Percentiles rank a stretch among this genome's conserved stretches.
phyloP scores from a whole-genome alignment of 2,329 filamentous ascomycete species.

The Ophiostoma himal-ulmi region DNA sequence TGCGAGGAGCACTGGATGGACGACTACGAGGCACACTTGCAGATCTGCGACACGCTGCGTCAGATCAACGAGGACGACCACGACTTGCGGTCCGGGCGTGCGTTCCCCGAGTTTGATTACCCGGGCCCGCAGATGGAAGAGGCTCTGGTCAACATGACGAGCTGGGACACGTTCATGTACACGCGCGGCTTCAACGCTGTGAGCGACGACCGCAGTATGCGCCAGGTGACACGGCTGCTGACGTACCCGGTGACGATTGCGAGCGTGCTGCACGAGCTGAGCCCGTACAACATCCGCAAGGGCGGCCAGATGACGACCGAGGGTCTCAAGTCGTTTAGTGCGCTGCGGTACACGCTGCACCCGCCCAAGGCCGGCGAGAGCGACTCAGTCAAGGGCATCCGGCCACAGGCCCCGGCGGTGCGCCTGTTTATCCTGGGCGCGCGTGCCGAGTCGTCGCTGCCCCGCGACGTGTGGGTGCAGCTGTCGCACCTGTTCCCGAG shows the following conservation, averaged over 20 bases:
- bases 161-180: constrained; percentile 96
- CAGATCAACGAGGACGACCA: constrained; percentile 99
- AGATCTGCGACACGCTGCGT: constrained; percentile 83
- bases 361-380: constrained; percentile 75
- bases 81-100: constrained; percentile 80
- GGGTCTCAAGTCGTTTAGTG: constrained; percentile 87
- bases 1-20: constrained; percentile 93
- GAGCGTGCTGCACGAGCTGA: constrained; percentile 88
- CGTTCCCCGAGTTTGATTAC: constrained; percentile 91
- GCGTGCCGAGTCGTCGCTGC: constrained; percentile 93
- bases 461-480: constrained; percentile 89
- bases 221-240: constrained; percentile 85
- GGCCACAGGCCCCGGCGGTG: constrained; percentile 78
- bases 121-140: constrained; percentile 87
- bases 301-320: constrained; percentile 75
- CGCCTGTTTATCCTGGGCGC: constrained; percentile 91
- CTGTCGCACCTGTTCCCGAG: constrained; percentile 92
- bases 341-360: constrained; percentile 87
- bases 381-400: constrained; percentile 67
- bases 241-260: constrained; percentile 92
- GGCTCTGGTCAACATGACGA: constrained; percentile 91
- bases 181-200: constrained; percentile 86
- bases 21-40: constrained; percentile 86
- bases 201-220: constrained; percentile 82
- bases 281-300: constrained; percentile 76